Evolutionary conservation across 1,284 basidiomycete genomes (phyloP), one percentile per base, ranked within the genome.

Genomic region (Baeospora myosura): DNA sequence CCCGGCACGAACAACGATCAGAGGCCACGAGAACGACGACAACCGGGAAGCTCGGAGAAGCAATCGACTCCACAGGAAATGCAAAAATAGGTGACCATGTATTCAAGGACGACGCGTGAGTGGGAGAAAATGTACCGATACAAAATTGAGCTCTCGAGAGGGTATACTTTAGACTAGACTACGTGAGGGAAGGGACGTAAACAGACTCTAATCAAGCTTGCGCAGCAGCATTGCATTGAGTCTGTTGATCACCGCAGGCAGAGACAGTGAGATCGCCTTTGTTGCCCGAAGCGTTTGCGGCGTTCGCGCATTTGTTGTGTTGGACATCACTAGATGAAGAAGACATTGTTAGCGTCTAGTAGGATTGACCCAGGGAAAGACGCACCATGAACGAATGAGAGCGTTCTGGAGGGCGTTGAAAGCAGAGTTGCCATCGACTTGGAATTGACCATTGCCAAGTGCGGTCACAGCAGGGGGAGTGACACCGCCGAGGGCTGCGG

Each of bases 301-400:
- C 65, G 46, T 71, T 56, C 3, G 68, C 66, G 47, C 69, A 72
- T 39, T 62, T 40, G 51, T 72, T 72, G 41, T 66, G 61, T 54
- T 71, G 69, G 4, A 71, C 58, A 46, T 68, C 65, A 49, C 69
- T 67, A 40, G 3, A 39, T 10, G 44, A 18, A 10, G 42, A 36
- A 31, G 30, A 23, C 39, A 22, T 25, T 16, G 7, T 20, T 20
- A 38, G 8, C 18, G 12, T 14, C 37, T 30, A 14, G 22, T 11
- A 17, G 21, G n/a, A 17, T 7, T 23, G 10, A 38, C 37, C 29
- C 10, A 18, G n/a, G n/a, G n/a, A n/a, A n/a, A 25, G 12, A 45
- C 62, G 29, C 47, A 67, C 64, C 66, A 72, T 24, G 66, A 69
- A 23, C 68, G 63, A 21, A 48, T 49, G 24, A 68, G 35, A n/a